Conservation (phyloP, 108 stramenopile genomes). For the Cyclotella baltica region DNA sequence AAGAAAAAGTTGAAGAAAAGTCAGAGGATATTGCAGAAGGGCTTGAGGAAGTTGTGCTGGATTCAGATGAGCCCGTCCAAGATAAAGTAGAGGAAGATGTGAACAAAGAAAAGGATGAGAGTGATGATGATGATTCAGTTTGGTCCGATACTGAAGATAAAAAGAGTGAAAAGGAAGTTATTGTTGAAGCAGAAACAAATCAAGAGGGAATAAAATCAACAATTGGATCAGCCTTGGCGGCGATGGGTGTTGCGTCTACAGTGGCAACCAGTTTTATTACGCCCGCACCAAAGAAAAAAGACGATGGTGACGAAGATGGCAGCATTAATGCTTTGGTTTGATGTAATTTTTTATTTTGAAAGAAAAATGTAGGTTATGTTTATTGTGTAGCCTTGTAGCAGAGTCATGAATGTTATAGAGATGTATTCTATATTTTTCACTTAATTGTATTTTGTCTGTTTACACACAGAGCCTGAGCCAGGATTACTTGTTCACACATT, state of each 20-base stretch:
- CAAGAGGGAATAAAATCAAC: slow-evolving; percentile 3
- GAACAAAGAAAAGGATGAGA: slow-evolving; percentile 3
- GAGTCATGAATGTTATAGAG: too few relatives aligned
- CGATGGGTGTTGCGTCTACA: slow-evolving; percentile 23
- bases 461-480: too few relatives aligned
- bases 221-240: slow-evolving; percentile 26
- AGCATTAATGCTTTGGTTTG: too few relatives aligned
- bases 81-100: not conserved
- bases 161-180: not conserved
- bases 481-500: too few relatives aligned
- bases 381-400: too few relatives aligned
- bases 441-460: too few relatives aligned
- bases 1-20: not conserved
- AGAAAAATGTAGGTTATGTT: too few relatives aligned
- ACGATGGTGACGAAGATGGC: too few relatives aligned
- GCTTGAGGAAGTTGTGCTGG: not conserved
- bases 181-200: not conserved
- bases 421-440: too few relatives aligned
- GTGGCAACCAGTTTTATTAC: slow-evolving; percentile 21
- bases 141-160: slow-evolving; percentile 17
- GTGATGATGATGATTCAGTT: slow-evolving; percentile 6
- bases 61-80: not conserved
- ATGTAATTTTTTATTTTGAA: too few relatives aligned
- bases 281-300: too few relatives aligned
- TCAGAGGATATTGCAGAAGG: not conserved